Evolutionary conservation across 2,329 filamentous ascomycete genomes (phyloP), one percentile per base, ranked within the genome.

Genomic region (Beauveria brongniartii): DNA sequence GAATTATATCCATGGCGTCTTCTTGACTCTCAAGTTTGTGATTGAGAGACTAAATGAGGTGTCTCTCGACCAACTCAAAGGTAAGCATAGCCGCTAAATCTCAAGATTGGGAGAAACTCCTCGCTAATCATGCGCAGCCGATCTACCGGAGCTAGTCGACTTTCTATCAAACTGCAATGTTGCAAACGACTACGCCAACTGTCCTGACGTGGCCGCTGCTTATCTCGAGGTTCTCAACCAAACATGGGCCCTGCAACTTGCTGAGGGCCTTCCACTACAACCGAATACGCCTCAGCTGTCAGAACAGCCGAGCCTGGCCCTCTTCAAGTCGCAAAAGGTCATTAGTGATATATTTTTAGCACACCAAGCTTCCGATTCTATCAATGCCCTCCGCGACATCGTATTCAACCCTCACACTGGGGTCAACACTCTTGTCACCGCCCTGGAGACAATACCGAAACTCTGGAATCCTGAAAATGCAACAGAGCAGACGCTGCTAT

Each of bases 1-100:
- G 48, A 88, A 89, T 63, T 72, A 75, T 34, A 68, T 84, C 0
- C 86, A 89, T 64, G 86, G 86, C 1, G 73, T 78, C 3, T 74
- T 88, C 1, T 67, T 88, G 55, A 78, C 82, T 0, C 69, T 83
- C 9, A 83, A 81, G 60, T 84, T 82, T 64, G 72, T 86, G 2
- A 68, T 87, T 34, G 82, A 85, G 63, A 78, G 82, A 41, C 75
- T 83, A 16, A 64, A 70, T 3, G 77, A 81, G 51, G 75, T 83
- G 10, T 74, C 78, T 64, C 70, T 71, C 0, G 75, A 77, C 26
- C 70, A 73, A 22, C 69, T 80, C 7, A 69, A 70, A 26, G 73
- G 79, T 81, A 73, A 71, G 77, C 67, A 41, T n/a, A n/a, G 26
- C 14, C 26, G 28, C 8, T 22, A n/a, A n/a, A 43, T 55, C 37